phyloP scores from a whole-genome alignment of 768 basidiomycete species.

The Mycena albidolilacea region DNA sequence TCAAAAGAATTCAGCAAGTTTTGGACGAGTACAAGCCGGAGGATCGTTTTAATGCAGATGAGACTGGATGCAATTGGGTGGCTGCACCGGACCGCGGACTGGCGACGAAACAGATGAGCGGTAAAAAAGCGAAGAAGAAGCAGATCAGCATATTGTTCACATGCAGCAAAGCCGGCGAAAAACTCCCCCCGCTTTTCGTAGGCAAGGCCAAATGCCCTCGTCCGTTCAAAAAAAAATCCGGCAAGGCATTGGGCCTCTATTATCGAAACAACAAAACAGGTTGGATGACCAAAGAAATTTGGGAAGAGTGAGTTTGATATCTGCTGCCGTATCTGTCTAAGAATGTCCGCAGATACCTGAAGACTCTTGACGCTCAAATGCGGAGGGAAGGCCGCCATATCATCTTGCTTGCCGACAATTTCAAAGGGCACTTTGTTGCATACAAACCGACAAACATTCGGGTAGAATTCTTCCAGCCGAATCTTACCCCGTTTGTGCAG shows the following conservation, averaged over 20 bases:
- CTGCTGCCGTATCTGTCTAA: too few species aligned
- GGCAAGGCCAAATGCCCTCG: conserved; percentile 41
- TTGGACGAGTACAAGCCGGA: neutral
- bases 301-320: too few species aligned
- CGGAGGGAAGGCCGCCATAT: conserved; percentile 29
- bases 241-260: conserved; percentile 32
- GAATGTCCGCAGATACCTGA: too few species aligned
- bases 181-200: conserved; percentile 43
- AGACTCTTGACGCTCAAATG: conserved; percentile 41
- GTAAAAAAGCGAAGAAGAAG: conserved; percentile 41
- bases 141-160: conserved; percentile 37
- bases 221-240: conserved; percentile 35
- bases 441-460: conserved; percentile 42
- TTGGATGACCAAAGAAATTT: too few species aligned
- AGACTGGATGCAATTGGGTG: neutral
- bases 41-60: neutral
- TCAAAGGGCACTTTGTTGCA: conserved; percentile 41
- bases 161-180: conserved; percentile 40
- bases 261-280: too few species aligned
- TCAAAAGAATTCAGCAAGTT: neutral
- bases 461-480: conserved; percentile 41
- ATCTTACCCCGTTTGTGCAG: conserved; percentile 48
- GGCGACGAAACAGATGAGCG: conserved; percentile 30
- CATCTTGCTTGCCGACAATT: conserved; percentile 44
- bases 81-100: conserved; percentile 33